These are phyloP conservation scores for Xylaria multiplex DNA, from an alignment of 2,329 filamentous ascomycete species.

Conservation along the genomic window DNA sequence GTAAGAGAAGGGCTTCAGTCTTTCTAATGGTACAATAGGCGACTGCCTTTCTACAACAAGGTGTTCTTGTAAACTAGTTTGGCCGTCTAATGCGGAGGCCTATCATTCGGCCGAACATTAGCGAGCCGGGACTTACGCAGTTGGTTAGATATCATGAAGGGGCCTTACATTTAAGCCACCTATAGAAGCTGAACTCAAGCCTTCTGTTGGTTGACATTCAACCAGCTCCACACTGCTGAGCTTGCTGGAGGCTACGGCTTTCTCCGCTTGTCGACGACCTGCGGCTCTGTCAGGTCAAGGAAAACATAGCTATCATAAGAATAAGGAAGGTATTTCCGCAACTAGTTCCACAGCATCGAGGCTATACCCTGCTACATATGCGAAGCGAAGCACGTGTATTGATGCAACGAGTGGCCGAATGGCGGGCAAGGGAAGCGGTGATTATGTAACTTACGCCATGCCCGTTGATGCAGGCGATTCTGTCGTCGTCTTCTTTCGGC, in stretches of 20 bases:
- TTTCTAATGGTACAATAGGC: conserved; percentile 25
- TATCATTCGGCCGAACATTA: conserved; percentile 6
- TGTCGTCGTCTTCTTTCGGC: conserved; percentile 49
- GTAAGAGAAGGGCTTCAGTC: conserved; percentile 39
- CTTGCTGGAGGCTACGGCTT: background rate
- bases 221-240: background rate
- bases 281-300: background rate
- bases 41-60: background rate
- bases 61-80: conserved; percentile 17
- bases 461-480: conserved; percentile 51
- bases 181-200: background rate
- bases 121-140: background rate
- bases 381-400: conserved; percentile 2
- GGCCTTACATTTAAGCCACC: conserved; percentile 13
- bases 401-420: background rate
- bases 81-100: conserved; percentile 6
- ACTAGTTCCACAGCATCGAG: background rate
- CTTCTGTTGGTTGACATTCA: background rate
- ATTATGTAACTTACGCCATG: conserved; percentile 46
- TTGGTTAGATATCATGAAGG: background rate
- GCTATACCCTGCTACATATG: background rate
- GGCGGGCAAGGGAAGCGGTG: background rate
- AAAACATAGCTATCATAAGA: background rate
- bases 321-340: background rate
- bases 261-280: conserved; percentile 33